Conservation (phyloP, 306 rosid genomes). For the Quercus glauca region DNA sequence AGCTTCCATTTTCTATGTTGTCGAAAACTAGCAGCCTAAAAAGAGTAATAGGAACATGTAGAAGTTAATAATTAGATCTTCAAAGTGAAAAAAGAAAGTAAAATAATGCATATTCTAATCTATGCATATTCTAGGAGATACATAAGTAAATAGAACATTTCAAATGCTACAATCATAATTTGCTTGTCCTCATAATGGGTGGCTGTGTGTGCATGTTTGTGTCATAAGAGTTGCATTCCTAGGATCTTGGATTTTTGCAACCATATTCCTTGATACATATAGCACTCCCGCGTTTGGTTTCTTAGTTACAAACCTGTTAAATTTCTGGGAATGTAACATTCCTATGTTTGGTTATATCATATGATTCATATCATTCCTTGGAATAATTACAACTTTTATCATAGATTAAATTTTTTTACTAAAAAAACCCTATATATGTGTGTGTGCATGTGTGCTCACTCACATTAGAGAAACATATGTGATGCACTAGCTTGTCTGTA, state of each 20-base stretch:
- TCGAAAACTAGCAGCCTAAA: conserved; percentile 79
- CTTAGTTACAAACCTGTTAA: too few species aligned
- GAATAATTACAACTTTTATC: too few species aligned
- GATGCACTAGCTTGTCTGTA: not conserved
- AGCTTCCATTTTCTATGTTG: conserved; percentile 80
- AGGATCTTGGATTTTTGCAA: too few species aligned
- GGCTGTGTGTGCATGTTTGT: too few species aligned
- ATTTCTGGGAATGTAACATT: too few species aligned
- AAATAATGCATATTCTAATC: not conserved
- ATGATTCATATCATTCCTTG: too few species aligned
- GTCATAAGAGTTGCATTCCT: not conserved
- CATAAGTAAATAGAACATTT: not conserved
- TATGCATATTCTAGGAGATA: not conserved
- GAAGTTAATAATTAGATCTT: conserved; percentile 6
- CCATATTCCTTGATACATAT: too few species aligned
- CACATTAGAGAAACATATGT: not conserved
- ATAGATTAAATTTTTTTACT: too few species aligned
- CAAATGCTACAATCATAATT: not conserved
- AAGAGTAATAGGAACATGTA: not conserved
- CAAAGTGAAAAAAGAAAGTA: not conserved
- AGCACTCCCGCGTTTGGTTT: too few species aligned
- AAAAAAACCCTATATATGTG: too few species aligned
- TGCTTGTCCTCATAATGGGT: not conserved
- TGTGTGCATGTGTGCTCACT: too few species aligned
- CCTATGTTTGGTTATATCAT: too few species aligned